Evolutionary conservation across 2,329 filamentous ascomycete genomes (phyloP).

Genomic region (Didymella segeticola): DNA sequence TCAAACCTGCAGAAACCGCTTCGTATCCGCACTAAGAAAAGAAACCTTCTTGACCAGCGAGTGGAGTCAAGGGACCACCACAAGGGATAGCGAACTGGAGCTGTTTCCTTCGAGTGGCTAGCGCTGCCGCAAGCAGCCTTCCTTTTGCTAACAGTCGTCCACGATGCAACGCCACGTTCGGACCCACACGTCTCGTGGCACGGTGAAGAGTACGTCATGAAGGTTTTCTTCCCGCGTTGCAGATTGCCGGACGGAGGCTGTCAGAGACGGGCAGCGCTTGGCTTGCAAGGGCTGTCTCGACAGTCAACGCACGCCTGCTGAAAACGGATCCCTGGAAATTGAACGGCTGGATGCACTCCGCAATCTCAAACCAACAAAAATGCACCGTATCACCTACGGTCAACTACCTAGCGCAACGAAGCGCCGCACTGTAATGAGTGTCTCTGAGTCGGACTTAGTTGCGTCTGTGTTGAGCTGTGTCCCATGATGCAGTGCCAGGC

Average conservation of each 20-base stretch:
- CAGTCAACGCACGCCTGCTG: slow-evolving; percentile 10
- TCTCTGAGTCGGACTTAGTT: slow-evolving; percentile 15
- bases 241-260: slow-evolving; percentile 44
- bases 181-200: slow-evolving; percentile 48
- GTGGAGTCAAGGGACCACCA: slow-evolving; percentile 23
- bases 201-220: slow-evolving; percentile 44
- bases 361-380: slow-evolving; percentile 28
- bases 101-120: slow-evolving; percentile 14
- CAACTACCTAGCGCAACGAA: not conserved
- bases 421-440: slow-evolving; percentile 18
- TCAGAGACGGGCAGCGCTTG: slow-evolving; percentile 33
- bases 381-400: slow-evolving; percentile 16
- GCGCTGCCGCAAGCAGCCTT: slow-evolving; percentile 20
- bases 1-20: not conserved
- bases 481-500: slow-evolving; percentile 23
- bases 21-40: slow-evolving; percentile 16
- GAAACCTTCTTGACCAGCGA: slow-evolving; percentile 10
- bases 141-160: slow-evolving; percentile 29
- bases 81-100: slow-evolving; percentile 27
- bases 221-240: slow-evolving; percentile 40
- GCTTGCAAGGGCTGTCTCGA: slow-evolving; percentile 10
- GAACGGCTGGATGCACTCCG: slow-evolving; percentile 34
- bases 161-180: slow-evolving; percentile 45
- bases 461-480: slow-evolving; percentile 17
- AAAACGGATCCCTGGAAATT: slow-evolving; percentile 20